Evolutionary conservation across 2,329 filamentous ascomycete genomes (phyloP).

Genomic region (Elsinoe perseae): DNA sequence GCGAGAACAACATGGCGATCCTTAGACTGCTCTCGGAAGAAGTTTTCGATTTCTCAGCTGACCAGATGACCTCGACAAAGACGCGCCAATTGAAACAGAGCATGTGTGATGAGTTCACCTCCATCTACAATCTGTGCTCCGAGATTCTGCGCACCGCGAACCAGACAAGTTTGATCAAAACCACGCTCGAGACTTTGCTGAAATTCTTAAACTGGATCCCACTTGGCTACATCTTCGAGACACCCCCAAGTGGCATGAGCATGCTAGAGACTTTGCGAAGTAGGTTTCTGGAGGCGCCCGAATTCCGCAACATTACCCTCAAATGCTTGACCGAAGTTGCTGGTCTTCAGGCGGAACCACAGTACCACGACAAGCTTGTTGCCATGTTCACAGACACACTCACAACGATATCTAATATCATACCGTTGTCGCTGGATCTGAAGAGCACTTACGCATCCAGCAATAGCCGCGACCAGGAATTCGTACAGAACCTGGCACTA

Average conservation of each 20-base stretch:
- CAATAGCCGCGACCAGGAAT: conserved; percentile 91
- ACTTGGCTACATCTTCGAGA: conserved; percentile 97
- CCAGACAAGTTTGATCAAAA: conserved; percentile 82
- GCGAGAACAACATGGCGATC: conserved; percentile 99
- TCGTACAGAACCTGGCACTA: conserved; percentile 90
- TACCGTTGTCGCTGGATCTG: conserved; percentile 81
- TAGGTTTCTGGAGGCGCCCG: conserved; percentile 83
- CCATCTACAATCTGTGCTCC: conserved; percentile 95
- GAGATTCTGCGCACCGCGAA: conserved; percentile 88
- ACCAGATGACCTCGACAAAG: conserved; percentile 98
- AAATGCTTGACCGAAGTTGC: conserved; percentile 98
- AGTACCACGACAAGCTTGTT: conserved; percentile 91
- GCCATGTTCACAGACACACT: conserved; percentile 98
- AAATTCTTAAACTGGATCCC: conserved; percentile 99
- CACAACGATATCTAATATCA: conserved; percentile 85
- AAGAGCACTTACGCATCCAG: conserved; percentile 86
- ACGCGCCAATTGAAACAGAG: conserved; percentile 94
- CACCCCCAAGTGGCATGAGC: conserved; percentile 49
- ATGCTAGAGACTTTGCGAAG: conserved; percentile 91
- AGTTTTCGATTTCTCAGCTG: conserved; percentile 96
- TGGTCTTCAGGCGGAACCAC: conserved; percentile 74
- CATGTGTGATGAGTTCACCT: conserved; percentile 98
- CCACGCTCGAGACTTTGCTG: conserved; percentile 90
- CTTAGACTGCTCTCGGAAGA: conserved; percentile 91
- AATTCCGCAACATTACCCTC: conserved; percentile 93